Evolutionary conservation across 1,139 yeast genomes (phyloP).

Genomic region (Meyerozyma smithsonii): DNA sequence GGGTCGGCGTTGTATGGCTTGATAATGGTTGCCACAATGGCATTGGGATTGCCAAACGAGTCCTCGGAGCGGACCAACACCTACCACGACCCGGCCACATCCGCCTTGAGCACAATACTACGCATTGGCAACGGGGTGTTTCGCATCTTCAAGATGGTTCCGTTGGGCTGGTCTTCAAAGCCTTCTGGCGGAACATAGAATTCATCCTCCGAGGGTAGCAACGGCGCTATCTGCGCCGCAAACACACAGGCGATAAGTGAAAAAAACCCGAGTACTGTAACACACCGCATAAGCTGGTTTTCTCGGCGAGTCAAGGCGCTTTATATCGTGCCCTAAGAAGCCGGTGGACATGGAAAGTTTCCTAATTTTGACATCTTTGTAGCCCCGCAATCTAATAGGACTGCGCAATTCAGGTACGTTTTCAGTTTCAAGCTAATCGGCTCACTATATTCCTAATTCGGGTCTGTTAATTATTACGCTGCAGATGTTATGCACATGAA

Average conservation of each 20-base stretch:
- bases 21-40: constrained; percentile 9
- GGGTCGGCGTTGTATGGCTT: constrained; percentile 11
- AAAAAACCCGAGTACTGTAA: constrained; percentile 75
- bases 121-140: constrained; percentile 18
- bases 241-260: constrained; percentile 32
- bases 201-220: constrained; percentile 17
- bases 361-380: neutral
- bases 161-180: constrained; percentile 19
- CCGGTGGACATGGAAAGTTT: neutral
- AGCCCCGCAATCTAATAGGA: too few species aligned
- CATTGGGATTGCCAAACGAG: constrained; percentile 7
- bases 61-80: constrained; percentile 9
- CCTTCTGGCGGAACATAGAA: constrained; percentile 25
- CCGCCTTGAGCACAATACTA: constrained; percentile 12
- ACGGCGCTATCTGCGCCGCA: neutral
- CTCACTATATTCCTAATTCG: too few species aligned
- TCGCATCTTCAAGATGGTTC: constrained; percentile 24
- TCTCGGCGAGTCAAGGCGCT: neutral
- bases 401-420: too few species aligned
- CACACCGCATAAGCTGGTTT: constrained; percentile 44
- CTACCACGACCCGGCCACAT: constrained; percentile 18
- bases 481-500: too few species aligned
- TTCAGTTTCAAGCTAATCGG: too few species aligned
- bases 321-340: constrained; percentile 55
- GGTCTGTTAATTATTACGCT: too few species aligned